Conservation (phyloP, 176 grass and related monocot species). For the Avena sativa region DNA sequence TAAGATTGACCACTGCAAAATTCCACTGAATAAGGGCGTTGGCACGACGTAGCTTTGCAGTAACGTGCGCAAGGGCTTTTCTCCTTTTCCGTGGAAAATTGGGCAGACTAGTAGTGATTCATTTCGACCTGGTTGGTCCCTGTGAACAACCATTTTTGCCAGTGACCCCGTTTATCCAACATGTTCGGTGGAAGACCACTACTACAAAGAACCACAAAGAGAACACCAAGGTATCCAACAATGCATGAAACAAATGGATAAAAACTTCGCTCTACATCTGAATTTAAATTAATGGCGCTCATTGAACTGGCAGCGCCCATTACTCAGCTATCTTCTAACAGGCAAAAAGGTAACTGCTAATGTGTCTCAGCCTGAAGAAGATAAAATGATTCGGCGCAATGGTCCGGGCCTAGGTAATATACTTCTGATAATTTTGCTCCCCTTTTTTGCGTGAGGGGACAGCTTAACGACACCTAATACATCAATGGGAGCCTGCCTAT, state of each 20-base stretch:
- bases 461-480: constrained; percentile 22
- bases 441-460: not conserved
- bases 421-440: not conserved
- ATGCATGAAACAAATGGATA: not conserved
- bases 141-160: not conserved
- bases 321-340: not conserved
- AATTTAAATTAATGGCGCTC: not conserved
- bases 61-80: not conserved
- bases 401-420: not conserved
- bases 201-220: not conserved
- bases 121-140: not conserved
- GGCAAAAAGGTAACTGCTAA: not conserved
- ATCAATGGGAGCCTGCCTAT: constrained; percentile 18
- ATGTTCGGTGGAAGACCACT: not conserved
- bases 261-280: not conserved
- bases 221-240: not conserved
- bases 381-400: not conserved
- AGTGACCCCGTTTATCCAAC: not conserved
- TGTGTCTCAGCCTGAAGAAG: not conserved
- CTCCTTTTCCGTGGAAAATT: not conserved
- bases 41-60: not conserved
- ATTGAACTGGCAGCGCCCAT: not conserved
- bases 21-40: not conserved
- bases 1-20: not conserved
- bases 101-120: not conserved